These are phyloP conservation scores for Cyberlindnera subsufficiens DNA, from an alignment of 805 yeast genomes.

Conservation along the genomic window DNA sequence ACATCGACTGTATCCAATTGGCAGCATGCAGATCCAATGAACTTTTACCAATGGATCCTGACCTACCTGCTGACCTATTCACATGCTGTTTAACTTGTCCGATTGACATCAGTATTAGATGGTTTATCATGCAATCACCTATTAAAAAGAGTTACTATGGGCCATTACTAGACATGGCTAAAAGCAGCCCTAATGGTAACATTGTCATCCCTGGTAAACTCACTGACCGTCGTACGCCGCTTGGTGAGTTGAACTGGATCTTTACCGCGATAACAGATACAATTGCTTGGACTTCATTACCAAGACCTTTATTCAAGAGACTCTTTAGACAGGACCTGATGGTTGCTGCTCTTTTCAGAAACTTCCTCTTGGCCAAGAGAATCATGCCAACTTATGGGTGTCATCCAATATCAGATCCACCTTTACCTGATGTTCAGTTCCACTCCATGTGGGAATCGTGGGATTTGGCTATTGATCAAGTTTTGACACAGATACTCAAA, in stretches of 20 bases:
- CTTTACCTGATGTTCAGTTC: slow-evolving; percentile 74
- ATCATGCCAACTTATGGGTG: slow-evolving; percentile 92
- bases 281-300: slow-evolving; percentile 92
- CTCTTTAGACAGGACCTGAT: slow-evolving; percentile 91
- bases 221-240: slow-evolving; percentile 89
- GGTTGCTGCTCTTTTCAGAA: slow-evolving; percentile 94
- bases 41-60: slow-evolving; percentile 86
- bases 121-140: slow-evolving; percentile 85
- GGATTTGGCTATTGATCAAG: slow-evolving; percentile 96
- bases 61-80: slow-evolving; percentile 91
- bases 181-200: slow-evolving; percentile 29
- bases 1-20: slow-evolving; percentile 82
- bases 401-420: slow-evolving; percentile 92
- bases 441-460: slow-evolving; percentile 98
- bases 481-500: slow-evolving; percentile 63
- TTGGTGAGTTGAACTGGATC: slow-evolving; percentile 96
- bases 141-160: slow-evolving; percentile 40
- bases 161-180: slow-evolving; percentile 31
- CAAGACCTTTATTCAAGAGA: slow-evolving; percentile 82
- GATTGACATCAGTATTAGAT: slow-evolving; percentile 85
- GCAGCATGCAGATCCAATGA: slow-evolving; percentile 92
- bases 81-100: slow-evolving; percentile 95
- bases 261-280: slow-evolving; percentile 98
- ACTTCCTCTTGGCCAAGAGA: slow-evolving; percentile 85
- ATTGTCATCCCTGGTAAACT: slow-evolving; percentile 82